Evolutionary conservation across 352 stramenopile genomes (phyloP), one percentile per base, ranked within the genome.

Genomic region (Aphanomyces euteiches): DNA sequence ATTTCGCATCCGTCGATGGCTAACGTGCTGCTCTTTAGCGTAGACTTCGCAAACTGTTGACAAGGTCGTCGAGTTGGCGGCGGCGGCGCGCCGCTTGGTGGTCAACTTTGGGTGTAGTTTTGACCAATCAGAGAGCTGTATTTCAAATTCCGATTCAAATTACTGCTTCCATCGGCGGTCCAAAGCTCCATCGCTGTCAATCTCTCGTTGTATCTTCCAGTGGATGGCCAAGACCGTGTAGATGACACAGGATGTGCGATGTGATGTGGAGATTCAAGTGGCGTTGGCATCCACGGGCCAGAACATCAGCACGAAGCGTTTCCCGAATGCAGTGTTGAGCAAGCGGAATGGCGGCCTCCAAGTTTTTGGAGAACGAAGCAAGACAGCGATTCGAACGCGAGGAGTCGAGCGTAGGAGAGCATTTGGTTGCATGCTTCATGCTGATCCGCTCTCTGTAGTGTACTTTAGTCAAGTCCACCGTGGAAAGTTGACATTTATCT

Each of bases 401-500:
- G 34, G 19, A 12, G n/a, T 36, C 7, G 63, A 69, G 37, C 4
- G 60, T 68, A 47, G 34, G 38, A 15, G 19, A 17, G n/a, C 8
- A 59, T 64, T 17, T 57, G 17, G 1, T 28, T 8, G 15, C 4
- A 38, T 5, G n/a, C 1, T 38, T 64, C 19, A 13, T 7, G 57
- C 4, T 37, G n/a, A 48, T 28, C 50, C 19, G 40, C 19, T 5
- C 43, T 61, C 5, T 53, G 7, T 57, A 78, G 72, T 90, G 28
- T 92, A 90, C 73, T 92, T 83, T 59, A 88, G 85, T 40, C 83
- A 87, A 43, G 56, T 83, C 37, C 45, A 67, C 6, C 74, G 84
- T 36, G 85, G 85, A 61, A 92, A 90, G 48, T 69, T 88, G 17
- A 79, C 83, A 10, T 83, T 92, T 66, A 87, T 90, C 70, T 72